Conservation (phyloP, 2,329 filamentous ascomycete genomes). For the Thielaviopsis cerberus region DNA sequence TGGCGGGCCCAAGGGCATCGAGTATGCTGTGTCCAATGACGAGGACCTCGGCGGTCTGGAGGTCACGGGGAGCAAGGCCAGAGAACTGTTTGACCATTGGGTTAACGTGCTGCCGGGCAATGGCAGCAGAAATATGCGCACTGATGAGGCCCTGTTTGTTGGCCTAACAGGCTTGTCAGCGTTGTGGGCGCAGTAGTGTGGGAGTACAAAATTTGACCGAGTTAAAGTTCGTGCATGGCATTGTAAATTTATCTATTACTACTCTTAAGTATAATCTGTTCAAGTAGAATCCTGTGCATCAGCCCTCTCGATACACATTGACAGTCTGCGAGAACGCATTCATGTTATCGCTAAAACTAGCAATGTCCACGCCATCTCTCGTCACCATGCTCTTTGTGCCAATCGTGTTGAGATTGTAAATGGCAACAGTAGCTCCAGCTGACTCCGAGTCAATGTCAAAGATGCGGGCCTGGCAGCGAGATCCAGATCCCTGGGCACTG, state of each 20-base stretch:
- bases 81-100: constrained; percentile 67
- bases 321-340: constrained; percentile 23
- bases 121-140: constrained; percentile 64
- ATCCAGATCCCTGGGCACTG: constrained; percentile 22
- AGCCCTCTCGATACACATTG: constrained; percentile 17
- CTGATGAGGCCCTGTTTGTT: constrained; percentile 68
- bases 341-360: constrained; percentile 21
- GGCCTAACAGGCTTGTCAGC: constrained; percentile 50
- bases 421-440: constrained; percentile 17
- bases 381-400: constrained; percentile 24
- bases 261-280: constrained; percentile 10
- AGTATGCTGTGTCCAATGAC: constrained; percentile 51
- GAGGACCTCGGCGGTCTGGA: constrained; percentile 37
- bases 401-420: constrained; percentile 29
- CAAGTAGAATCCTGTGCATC: neutral
- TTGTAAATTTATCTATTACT: constrained; percentile 3
- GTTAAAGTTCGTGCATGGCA: neutral
- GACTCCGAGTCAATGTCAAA: constrained; percentile 16
- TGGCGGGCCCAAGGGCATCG: constrained; percentile 62
- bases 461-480: constrained; percentile 29
- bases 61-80: constrained; percentile 43
- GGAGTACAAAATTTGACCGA: neutral
- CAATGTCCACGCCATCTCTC: constrained; percentile 19
- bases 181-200: constrained; percentile 25
- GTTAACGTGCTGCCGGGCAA: constrained; percentile 64